Evolutionary conservation across 2,329 filamentous ascomycete species (phyloP).

Genomic region (Lasiodiplodia sp.): DNA sequence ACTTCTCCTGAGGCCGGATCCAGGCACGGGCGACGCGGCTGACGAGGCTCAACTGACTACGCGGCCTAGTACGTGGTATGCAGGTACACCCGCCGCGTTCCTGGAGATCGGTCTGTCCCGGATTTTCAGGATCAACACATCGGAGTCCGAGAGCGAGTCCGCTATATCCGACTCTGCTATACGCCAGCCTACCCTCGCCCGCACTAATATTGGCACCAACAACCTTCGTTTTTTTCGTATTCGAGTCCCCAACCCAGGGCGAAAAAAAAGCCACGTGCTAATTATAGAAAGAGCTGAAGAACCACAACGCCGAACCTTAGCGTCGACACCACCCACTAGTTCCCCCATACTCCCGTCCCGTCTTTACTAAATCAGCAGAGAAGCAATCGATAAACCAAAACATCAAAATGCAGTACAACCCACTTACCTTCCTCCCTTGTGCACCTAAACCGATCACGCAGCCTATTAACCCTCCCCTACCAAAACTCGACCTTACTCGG

Average conservation of each 20-base stretch:
- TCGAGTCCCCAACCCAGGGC: neutral
- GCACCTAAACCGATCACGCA: conserved; percentile 95
- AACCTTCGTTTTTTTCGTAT: neutral
- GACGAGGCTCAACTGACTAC: neutral
- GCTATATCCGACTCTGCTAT: neutral
- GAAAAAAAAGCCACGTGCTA: neutral
- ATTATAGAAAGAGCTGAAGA: neutral
- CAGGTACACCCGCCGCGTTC: neutral
- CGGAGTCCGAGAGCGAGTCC: conserved; percentile 55
- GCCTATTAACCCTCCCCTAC: conserved; percentile 87
- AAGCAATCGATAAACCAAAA: neutral
- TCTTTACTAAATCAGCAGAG: neutral
- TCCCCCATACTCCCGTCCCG: neutral
- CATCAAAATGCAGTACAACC: neutral
- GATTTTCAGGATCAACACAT: conserved; percentile 11
- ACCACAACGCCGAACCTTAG: neutral
- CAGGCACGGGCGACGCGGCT: neutral
- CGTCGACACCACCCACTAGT: neutral
- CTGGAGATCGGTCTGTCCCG: conserved; percentile 9
- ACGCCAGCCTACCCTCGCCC: neutral
- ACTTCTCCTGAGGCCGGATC: conserved; percentile 1
- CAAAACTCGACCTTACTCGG: conserved; percentile 94
- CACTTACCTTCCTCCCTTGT: conserved; percentile 63
- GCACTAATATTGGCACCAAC: neutral
- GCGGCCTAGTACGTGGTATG: neutral